These are phyloP conservation scores for Mycogone perniciosa DNA, from an alignment of 2,329 filamentous ascomycete genomes.

Conservation along the genomic window DNA sequence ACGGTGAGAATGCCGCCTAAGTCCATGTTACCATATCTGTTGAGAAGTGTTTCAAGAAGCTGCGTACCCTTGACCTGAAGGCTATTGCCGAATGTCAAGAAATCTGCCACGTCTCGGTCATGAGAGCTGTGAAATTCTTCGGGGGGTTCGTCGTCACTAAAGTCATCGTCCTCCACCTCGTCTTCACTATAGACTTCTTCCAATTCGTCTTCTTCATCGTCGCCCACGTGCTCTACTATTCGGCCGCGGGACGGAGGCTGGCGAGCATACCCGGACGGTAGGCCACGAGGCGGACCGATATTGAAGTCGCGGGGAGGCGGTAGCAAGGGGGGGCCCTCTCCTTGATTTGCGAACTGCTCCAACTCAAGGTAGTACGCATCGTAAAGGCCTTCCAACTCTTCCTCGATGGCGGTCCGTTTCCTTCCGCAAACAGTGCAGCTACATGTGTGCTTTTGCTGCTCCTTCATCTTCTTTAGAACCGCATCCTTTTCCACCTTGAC, in stretches of 20 bases:
- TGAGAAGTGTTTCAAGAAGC: conserved; percentile 38
- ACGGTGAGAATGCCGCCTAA: conserved; percentile 96
- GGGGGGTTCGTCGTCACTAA: conserved; percentile 58
- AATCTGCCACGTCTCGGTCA: conserved; percentile 69
- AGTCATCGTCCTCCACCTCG: conserved; percentile 53
- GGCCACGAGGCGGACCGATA: conserved; percentile 51
- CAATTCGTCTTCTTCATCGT: conserved; percentile 50
- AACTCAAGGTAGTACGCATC: conserved; percentile 98
- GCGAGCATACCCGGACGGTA: conserved; percentile 51
- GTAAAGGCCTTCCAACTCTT: conserved; percentile 94
- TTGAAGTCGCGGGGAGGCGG: conserved; percentile 53
- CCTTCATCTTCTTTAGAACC: conserved; percentile 98
- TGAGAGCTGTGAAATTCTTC: conserved; percentile 60
- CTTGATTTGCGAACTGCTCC: conserved; percentile 91
- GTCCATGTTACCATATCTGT: conserved; percentile 42
- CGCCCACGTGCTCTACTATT: conserved; percentile 60
- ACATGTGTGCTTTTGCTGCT: conserved; percentile 98
- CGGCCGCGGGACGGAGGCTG: conserved; percentile 70
- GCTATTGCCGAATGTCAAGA: conserved; percentile 97
- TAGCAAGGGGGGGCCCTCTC: conserved; percentile 54
- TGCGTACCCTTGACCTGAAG: conserved; percentile 79
- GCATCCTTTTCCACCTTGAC: conserved; percentile 99
- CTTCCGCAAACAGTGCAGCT: conserved; percentile 95
- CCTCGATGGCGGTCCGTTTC: conserved; percentile 94
- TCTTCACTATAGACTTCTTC: conserved; percentile 46